Base-by-base conservation (phyloP, 805 yeast genomes). In the Metschnikowia hibisci region DNA sequence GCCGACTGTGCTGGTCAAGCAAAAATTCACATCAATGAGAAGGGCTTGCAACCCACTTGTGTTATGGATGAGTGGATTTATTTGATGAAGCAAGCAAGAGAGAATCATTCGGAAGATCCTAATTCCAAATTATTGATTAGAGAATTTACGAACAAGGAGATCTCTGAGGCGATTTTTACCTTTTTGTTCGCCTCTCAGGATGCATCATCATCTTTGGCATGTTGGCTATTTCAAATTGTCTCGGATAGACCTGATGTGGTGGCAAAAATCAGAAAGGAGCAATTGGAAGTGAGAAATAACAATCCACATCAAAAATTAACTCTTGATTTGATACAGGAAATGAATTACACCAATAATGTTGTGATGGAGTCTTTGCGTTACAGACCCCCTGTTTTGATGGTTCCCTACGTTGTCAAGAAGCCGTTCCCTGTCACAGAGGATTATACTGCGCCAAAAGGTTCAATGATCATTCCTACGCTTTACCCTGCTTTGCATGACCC, bases 311-410 rank as follows among this genome's bases (percentile, higher is more conserved):
- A 64, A 41, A 81, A 74, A 34, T 72, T 91, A 47, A 66, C 77
- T 38, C 73, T 87, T 44, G 89, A 83, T 16, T 67, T 93, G 63
- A 84, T 93, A 51, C 93, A 86, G 51, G 58, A 81, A 56, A 93
- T 93, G 99, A 73, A 67, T 22, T 93, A 88, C 72, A 91, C 99
- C 14, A 76, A 77, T 57, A 81, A 81, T 84, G 96, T 87, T 51
- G 96, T 93, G 48, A 87, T 81, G 68, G 99, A 93, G 73, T 72
- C 93, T 43, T 78, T 93, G 55, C 83, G 99, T 64, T 86, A 85
- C 73, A 83, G 98, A 68, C 99, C 99, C 22, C 99, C 99, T 3
- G 99, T 93, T 49, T 60, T 90, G 45, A 93, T 93, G 99, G 98
- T 93, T 48, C 99, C 99, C 41, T 93, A 93, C 63, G 88, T 87